Conservation (phyloP, 2,329 filamentous ascomycete species). For the Aaosphaeria arxii region DNA sequence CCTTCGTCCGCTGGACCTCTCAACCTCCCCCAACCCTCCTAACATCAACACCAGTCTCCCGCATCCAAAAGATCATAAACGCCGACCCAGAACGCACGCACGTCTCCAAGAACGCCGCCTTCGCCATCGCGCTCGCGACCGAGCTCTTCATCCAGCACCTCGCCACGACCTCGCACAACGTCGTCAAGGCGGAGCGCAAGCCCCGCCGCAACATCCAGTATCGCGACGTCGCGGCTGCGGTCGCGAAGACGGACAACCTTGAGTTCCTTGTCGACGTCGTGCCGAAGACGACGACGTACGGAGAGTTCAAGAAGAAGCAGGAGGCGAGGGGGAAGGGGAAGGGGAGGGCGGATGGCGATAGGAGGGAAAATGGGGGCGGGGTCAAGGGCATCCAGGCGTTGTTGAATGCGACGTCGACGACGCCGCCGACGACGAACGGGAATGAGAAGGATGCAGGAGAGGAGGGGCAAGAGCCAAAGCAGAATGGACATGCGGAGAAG, state of each 20-base stretch:
- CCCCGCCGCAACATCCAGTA: conserved; percentile 94
- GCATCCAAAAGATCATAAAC: conserved; percentile 93
- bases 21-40: not conserved
- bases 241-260: conserved; percentile 85
- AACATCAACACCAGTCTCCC: conserved; percentile 63
- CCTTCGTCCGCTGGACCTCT: not conserved
- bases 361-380: not conserved
- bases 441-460: conserved; percentile 2
- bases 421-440: not conserved
- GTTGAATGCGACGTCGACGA: not conserved
- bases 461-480: conserved; percentile 1
- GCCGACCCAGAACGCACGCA: conserved; percentile 76
- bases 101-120: conserved; percentile 88
- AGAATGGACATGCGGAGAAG: not conserved
- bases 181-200: conserved; percentile 87
- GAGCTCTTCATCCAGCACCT: conserved; percentile 97
- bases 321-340: conserved; percentile 34
- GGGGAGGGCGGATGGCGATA: not conserved
- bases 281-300: conserved; percentile 79
- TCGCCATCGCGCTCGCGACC: conserved; percentile 88
- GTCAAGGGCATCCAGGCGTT: not conserved
- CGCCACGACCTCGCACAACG: conserved; percentile 77
- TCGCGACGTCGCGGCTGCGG: conserved; percentile 84
- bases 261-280: conserved; percentile 93
- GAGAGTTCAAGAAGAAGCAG: conserved; percentile 67